Base-by-base conservation (phyloP, 192 early-diverging fungal genomes). In the Martensiomyces pterosporus region DNA sequence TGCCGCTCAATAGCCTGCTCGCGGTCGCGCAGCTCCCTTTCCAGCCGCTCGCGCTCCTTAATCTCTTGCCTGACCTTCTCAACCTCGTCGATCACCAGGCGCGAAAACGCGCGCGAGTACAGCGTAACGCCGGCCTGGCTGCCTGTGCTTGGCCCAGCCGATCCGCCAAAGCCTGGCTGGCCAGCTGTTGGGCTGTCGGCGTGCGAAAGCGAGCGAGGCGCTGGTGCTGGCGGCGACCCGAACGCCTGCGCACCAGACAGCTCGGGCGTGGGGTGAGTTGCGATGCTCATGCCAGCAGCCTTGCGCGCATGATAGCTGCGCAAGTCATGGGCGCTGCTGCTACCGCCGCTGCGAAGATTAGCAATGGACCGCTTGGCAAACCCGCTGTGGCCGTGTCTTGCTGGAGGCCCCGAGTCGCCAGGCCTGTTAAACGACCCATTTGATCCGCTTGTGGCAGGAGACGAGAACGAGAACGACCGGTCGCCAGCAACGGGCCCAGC, bases 31-130 rank as follows among this genome's bases (percentile, higher is more conserved):
- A 82, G 68, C 47, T 83, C 83, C 35, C 74, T 66, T 29, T 80
- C 80, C 12, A 89, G 58, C n/a, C 78, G 63, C 21, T 85, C 83
- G 27, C 75, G 78, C 54, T 86, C 85, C 18, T 82, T 83, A 22
- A 77, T 75, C 49, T 86, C 86, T 15, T 79, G 78, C 38, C 79
- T 79, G 7, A 79, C 40, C 42, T 85, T 85, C 23, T 86, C 83
- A 3, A 77, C 59, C 40, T 89, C 85, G 14, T 80, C 73, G 0
- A 61, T 54, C 9, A 89, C 72, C 19, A 86, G 49, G 4, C 70
- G 70, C 21, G 37, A 26, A 42, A 78, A 78, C 6, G 70, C 65
- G 1, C 66, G 69, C 17, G 32, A 17, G 22, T 61, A 65, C 7
- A 41, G 37, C 4, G 42, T 16, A 3, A 15, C 43, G 14, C 39